Evolutionary conservation across 345 rosid genomes (phyloP), one percentile per base, ranked within the genome.

Genomic region (Gossypium arboreum): DNA sequence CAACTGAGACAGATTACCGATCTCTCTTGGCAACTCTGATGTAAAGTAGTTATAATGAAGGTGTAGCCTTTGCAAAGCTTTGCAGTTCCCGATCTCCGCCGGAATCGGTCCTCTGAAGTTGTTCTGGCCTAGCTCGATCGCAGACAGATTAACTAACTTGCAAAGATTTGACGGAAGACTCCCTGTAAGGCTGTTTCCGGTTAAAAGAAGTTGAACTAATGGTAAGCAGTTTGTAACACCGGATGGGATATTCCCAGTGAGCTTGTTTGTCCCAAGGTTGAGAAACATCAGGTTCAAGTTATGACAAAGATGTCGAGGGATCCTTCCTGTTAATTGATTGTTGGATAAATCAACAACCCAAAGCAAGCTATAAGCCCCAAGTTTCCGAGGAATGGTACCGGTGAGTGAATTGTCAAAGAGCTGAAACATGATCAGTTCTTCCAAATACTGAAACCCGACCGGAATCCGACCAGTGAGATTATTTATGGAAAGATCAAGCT

Each of bases 401-500:
- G 62, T 81, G 54, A 94, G 80, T 13, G 86, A 86, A 79, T 94
- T 94, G 75, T 84, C 80, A 77, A 88, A 94, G 39, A 94, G 91
- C 83, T 92, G 98, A 85, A 94, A 73, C 92, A 84, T 84, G 73
- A 47, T 73, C 67, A 94, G 81, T 29, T 79, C 47, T 80, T 77
- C 81, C 87, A 85, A 68, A 78, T 86, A 86, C 66, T 94, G 97
- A 80, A 94, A 89, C 39, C 90, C 91, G 44, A 77, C 3, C 25
- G 98, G 98, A 73, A 94, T 87, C 56, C 80, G 72, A 60, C 98
- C 97, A 4, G 82, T 78, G 61, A 94, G 88, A 56, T 45, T 51
- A 81, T 94, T 94, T 34, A 89, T 89, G 72, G 98, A 94, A 70
- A 94, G 92, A 79, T 94, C 98, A 44, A 94, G 90, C 85, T 73